Percentiles rank a stretch among this genome's conserved stretches.
Evolutionary conservation across 495 filamentous ascomycete genomes (phyloP).

Genomic region (Ascodesmis nigricans): DNA sequence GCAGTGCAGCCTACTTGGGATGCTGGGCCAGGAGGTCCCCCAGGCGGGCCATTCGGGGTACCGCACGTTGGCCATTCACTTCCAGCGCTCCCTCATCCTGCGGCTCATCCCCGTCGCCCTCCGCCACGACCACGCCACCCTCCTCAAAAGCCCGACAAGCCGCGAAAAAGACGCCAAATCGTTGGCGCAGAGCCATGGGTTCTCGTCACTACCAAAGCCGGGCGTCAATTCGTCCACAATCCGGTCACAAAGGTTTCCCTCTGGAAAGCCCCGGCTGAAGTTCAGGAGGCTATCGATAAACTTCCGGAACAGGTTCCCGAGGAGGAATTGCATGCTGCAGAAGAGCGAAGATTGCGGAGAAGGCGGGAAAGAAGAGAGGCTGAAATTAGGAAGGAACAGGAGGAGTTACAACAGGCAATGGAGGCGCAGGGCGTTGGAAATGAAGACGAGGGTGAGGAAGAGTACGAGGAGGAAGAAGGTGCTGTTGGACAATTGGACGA

Average conservation of each 20-base stretch:
- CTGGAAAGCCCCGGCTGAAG: constrained; percentile 73
- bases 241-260: constrained; percentile 60
- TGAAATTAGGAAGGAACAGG: constrained; percentile 16
- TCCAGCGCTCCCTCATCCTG: no score
- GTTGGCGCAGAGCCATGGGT: constrained; percentile 76
- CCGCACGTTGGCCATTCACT: no score
- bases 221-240: constrained; percentile 76
- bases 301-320: constrained; percentile 40
- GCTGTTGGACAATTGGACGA: no score
- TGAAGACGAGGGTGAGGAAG: constrained; percentile 26
- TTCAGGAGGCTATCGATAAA: constrained; percentile 47
- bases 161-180: constrained; percentile 37
- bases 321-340: constrained; percentile 31
- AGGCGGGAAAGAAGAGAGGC: constrained; percentile 22
- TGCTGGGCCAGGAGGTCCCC: no score
- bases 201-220: constrained; percentile 72
- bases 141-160: constrained; percentile 9
- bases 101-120: no score
- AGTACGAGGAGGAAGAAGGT: constrained; percentile 20
- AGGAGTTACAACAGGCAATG: constrained; percentile 51
- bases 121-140: constrained; percentile 23
- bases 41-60: no score
- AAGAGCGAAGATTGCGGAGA: constrained; percentile 13
- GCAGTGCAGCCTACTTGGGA: no score
- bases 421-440: constrained; percentile 74